Evolutionary conservation across 768 basidiomycete species (phyloP), one percentile per base, ranked within the genome.

Genomic region (Pulveroboletus ravenelii): DNA sequence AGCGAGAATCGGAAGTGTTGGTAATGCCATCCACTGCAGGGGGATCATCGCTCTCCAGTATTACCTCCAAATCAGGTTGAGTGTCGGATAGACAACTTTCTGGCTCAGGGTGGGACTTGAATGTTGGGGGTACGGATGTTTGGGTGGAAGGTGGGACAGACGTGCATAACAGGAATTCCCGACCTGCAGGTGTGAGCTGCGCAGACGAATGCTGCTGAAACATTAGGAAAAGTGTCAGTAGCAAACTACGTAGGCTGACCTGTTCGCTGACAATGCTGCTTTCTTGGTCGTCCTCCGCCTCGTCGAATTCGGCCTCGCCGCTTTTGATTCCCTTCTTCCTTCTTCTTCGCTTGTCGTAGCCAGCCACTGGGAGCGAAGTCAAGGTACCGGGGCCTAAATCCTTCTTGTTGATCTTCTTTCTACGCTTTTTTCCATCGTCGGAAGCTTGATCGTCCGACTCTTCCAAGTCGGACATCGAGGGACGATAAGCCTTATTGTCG

Each of bases 401-500:
- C 50, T 74, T 75, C 62, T 76, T 80, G 63, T 70, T 70, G 46
- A 79, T 79, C 55, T 62, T 70, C 48, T 68, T 69, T 70, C 74
- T 81, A 64, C 76, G 76, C 62, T 74, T 76, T 58, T 73, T 74
- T 51, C 74, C 81, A 45, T 71, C 73, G 29, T 75, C 79, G 23
- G 78, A 79, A 30, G 77, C 74, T 43, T 80, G 78, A 44, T 84
- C 82, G 31, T 82, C 84, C 7, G 83, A 81, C 8, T 79, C 77
- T 36, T 89, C 87, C 31, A 79, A 57, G 56, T 87, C 86, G 8
- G 83, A 85, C 48, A 66, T 64, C 1, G 80, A 68, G 17, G 89
- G 89, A 47, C 78, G 78, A 60, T 91, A 93, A 1, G 89, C 89
- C 64, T 86, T 88, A 69, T 91, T 89, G 65, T 92, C 90, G 20